Evolutionary conservation across 148 eudicot genomes (phyloP), one percentile per base, ranked within the genome.

Genomic region (Rhododendron kiyosumense): DNA sequence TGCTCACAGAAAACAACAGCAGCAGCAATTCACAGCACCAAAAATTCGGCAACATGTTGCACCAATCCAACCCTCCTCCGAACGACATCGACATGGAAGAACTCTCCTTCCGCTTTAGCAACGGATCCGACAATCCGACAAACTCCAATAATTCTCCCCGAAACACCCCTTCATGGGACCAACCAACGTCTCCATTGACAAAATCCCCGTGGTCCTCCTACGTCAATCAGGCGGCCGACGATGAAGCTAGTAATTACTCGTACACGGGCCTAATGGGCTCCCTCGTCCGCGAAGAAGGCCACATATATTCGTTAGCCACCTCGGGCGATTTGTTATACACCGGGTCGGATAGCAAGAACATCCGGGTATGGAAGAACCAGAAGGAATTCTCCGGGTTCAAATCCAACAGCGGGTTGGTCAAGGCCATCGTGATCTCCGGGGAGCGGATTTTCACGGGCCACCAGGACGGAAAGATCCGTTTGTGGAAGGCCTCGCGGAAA

Each of bases 241-340:
- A 26, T 69, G 30, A 8, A n/a, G 13, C 43, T 12, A 30, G 18
- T 10, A 54, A 10, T 24, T 81, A 86, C 14, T 49, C 92, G 0
- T 89, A 93, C 85, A 92, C 93, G 4, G 94, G 98, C 10, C 87
- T 95, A 3, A 92, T 94, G 93, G 98, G 97, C 0, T 95, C 98
- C 15, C 92, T 95, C 1, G 92, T 95, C 6, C 92, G 97, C 4
- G 97, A 95, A 87, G 98, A 94, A 90, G 98, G 98, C 0, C 95
- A 94, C 78, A 91, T 94, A 17, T 95, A 95, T 81, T 95, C 98
- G 1, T 43, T 95, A 18, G 98, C 98, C 0, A 92, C 97, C 2
- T 88, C 92, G 0, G 97, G 94, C 0, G 95, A 93, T 61, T 87
- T 94, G 34, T 71, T 95, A 5, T 95, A 94, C 69, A 95, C 98